Evolutionary conservation across 208 protist species (phyloP).

Genomic region (Wallacemonas rigidus): DNA sequence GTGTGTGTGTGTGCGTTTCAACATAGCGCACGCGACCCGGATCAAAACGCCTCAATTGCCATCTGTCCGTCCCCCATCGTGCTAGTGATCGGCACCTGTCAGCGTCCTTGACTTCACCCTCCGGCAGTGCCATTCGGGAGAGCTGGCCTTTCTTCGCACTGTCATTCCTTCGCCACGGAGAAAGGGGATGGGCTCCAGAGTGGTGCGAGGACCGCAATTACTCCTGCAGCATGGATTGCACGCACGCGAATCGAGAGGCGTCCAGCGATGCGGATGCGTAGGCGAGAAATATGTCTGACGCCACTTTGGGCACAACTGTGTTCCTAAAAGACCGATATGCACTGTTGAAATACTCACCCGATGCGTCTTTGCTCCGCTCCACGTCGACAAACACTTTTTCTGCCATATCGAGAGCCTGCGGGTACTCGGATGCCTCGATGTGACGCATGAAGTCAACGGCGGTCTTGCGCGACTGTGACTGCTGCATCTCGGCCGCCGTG

Average conservation of each 20-base stretch:
- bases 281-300: slow-evolving; percentile 63
- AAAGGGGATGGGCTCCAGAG: neutral
- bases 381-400: slow-evolving; percentile 52
- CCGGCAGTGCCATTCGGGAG: no score
- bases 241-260: slow-evolving; percentile 74
- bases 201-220: slow-evolving; percentile 15
- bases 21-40: neutral
- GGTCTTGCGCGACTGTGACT: slow-evolving; percentile 42
- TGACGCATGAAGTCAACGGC: slow-evolving; percentile 52
- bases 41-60: neutral
- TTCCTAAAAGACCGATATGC: slow-evolving; percentile 60
- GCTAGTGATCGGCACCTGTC: no score
- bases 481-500: slow-evolving; percentile 51
- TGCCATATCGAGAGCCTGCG: slow-evolving; percentile 58
- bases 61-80: no score
- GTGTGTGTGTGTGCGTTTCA: neutral
- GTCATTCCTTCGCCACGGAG: neutral
- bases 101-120: no score
- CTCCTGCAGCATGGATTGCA: slow-evolving; percentile 78
- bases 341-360: slow-evolving; percentile 40
- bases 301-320: slow-evolving; percentile 61
- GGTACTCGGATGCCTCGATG: slow-evolving; percentile 69
- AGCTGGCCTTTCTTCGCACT: neutral
- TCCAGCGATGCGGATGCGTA: slow-evolving; percentile 71
- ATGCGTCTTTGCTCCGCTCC: slow-evolving; percentile 37